Percentiles rank a stretch among this genome's conserved stretches.
Conservation (phyloP, 306 rosid genomes). For the Quercus robur region DNA sequence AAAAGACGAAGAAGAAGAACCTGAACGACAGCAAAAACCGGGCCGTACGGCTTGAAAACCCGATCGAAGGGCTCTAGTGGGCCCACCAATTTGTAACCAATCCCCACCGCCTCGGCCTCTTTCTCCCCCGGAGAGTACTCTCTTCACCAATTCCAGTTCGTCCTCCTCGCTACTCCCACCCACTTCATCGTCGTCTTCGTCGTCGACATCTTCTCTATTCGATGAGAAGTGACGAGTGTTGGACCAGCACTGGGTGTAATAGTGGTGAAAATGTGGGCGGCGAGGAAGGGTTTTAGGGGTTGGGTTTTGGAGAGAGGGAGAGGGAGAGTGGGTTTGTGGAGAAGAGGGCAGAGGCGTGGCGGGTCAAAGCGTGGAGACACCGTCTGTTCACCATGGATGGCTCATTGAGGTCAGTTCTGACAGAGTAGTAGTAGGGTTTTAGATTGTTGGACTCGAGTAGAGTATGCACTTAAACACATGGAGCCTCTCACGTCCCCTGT, state of each 20-base stretch:
- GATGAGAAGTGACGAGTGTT: conserved; percentile 53
- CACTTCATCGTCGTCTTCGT: conserved; percentile 32
- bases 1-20: conserved; percentile 26
- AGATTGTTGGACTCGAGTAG: neutral
- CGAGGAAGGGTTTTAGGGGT: conserved; percentile 14
- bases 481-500: too few relatives aligned
- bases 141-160: conserved; percentile 36
- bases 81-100: conserved; percentile 72
- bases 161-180: conserved; percentile 39
- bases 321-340: conserved; percentile 18
- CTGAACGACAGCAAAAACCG: conserved; percentile 84
- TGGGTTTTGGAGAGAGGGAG: conserved; percentile 15
- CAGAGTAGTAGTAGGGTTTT: conserved; percentile 21
- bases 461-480: too few relatives aligned
- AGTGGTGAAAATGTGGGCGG: conserved; percentile 24
- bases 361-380: conserved; percentile 50
- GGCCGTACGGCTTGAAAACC: conserved; percentile 71
- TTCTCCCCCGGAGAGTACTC: conserved; percentile 68
- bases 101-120: conserved; percentile 65
- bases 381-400: conserved; percentile 65
- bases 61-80: conserved; percentile 51
- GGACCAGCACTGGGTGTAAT: conserved; percentile 25
- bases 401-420: neutral
- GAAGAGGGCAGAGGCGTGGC: conserved; percentile 49
- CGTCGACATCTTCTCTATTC: conserved; percentile 14